These are phyloP conservation scores for Trichomonas vaginalis DNA, from an alignment of 208 protist genomes.

Conservation along the genomic window DNA sequence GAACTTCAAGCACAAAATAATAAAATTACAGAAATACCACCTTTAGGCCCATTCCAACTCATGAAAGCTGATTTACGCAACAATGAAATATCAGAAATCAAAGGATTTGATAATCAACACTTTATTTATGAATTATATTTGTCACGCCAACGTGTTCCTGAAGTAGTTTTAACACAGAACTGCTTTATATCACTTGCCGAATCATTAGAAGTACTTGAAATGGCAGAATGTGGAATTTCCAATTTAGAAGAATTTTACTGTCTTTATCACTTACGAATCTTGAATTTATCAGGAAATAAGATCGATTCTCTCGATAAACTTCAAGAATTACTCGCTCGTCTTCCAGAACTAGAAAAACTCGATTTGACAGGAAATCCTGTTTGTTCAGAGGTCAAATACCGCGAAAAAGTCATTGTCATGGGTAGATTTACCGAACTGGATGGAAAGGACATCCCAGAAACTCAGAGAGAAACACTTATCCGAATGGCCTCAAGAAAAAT, in stretches of 20 bases:
- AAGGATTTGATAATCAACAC: not conserved
- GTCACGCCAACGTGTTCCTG: not conserved
- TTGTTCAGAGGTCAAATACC: not conserved
- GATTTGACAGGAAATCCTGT: not conserved
- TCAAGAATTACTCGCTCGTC: not conserved
- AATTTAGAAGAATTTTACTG: not conserved
- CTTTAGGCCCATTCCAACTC: not conserved
- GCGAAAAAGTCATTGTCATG: not conserved
- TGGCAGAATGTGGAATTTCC: not conserved
- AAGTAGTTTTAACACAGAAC: not conserved
- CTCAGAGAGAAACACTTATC: not conserved
- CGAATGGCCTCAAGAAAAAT: not conserved
- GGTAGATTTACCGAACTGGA: not conserved
- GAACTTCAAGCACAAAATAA: conserved; percentile 10
- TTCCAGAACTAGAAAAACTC: not conserved
- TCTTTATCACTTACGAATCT: not conserved
- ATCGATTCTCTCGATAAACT: not conserved
- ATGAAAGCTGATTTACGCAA: not conserved
- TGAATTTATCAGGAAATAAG: not conserved
- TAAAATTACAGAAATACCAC: not conserved
- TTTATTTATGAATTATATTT: not conserved
- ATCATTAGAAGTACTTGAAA: not conserved
- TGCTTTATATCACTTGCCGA: not conserved
- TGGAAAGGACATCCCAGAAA: not conserved
- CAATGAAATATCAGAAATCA: not conserved